Percentiles rank a stretch among this genome's conserved stretches.
Conservation (phyloP, 2,329 filamentous ascomycete genomes). For the Aureobasidium subglaciale region DNA sequence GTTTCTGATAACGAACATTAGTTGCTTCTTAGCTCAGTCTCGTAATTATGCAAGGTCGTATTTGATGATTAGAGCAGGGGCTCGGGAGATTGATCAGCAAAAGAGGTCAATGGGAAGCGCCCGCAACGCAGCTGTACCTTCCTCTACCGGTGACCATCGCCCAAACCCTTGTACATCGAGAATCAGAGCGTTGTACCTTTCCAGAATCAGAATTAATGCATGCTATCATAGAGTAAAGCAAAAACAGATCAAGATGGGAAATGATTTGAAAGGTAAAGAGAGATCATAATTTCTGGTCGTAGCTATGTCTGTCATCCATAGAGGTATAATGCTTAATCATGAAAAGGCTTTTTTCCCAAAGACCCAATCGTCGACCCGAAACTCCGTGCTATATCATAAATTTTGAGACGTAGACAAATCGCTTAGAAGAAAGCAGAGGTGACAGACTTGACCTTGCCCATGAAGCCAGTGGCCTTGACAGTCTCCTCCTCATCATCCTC, state of each 20-base stretch:
- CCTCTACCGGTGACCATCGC: no score
- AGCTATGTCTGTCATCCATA: not conserved
- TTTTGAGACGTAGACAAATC: not conserved
- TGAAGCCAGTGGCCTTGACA: not conserved
- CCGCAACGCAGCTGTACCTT: no score
- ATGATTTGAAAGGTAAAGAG: not conserved
- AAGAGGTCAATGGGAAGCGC: no score
- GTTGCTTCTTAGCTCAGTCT: no score
- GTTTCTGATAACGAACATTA: no score
- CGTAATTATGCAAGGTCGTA: no score
- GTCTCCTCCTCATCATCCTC: not conserved
- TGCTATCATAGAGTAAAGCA: no score
- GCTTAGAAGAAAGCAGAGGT: slow-evolving; percentile 8
- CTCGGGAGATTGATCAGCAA: no score
- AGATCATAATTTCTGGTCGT: not conserved
- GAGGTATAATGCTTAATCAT: slow-evolving; percentile 8
- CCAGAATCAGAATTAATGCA: no score
- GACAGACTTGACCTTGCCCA: not conserved
- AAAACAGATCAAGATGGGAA: not conserved
- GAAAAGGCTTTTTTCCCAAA: not conserved
- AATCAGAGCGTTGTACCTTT: no score
- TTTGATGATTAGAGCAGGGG: no score
- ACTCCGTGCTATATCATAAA: not conserved
- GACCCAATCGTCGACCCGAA: not conserved
- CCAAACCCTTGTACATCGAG: no score